Evolutionary conservation across 2,329 filamentous ascomycete genomes (phyloP).

Genomic region (Ophiostoma tasmaniense): DNA sequence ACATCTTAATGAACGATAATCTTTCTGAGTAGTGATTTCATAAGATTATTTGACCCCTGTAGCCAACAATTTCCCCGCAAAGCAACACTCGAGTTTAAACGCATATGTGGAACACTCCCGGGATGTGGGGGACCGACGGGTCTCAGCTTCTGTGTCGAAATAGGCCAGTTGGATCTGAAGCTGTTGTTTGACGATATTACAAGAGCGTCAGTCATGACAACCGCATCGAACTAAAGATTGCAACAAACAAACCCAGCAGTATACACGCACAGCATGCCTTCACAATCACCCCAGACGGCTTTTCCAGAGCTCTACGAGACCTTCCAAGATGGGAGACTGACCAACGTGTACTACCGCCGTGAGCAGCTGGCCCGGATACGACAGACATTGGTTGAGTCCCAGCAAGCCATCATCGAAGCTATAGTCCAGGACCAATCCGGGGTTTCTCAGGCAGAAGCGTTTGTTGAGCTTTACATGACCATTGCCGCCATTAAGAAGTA

Average conservation of each 20-base stretch:
- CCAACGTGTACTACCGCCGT: constrained; percentile 32
- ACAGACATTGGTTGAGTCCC: constrained; percentile 14
- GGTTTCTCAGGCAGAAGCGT: constrained; percentile 28
- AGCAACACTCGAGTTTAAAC: background rate
- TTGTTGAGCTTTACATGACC: constrained; percentile 26
- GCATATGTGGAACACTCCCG: background rate
- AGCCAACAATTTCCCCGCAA: background rate
- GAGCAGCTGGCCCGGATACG: constrained; percentile 30
- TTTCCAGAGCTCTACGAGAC: constrained; percentile 25
- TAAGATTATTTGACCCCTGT: background rate
- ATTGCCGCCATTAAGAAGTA: constrained; percentile 26
- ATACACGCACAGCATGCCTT: background rate
- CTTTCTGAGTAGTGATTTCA: background rate
- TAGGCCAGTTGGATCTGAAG: background rate
- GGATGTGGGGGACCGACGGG: background rate
- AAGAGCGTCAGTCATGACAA: background rate
- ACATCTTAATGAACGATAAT: background rate
- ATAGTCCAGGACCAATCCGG: constrained; percentile 26
- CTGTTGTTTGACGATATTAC: background rate
- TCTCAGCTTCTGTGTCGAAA: background rate
- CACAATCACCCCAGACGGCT: background rate
- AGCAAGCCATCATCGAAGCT: constrained; percentile 26
- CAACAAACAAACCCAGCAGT: background rate
- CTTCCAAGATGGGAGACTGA: constrained; percentile 30
- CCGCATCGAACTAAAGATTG: background rate